Evolutionary conservation across 768 basidiomycete genomes (phyloP).

Genomic region (Leccinum longicurvipes): DNA sequence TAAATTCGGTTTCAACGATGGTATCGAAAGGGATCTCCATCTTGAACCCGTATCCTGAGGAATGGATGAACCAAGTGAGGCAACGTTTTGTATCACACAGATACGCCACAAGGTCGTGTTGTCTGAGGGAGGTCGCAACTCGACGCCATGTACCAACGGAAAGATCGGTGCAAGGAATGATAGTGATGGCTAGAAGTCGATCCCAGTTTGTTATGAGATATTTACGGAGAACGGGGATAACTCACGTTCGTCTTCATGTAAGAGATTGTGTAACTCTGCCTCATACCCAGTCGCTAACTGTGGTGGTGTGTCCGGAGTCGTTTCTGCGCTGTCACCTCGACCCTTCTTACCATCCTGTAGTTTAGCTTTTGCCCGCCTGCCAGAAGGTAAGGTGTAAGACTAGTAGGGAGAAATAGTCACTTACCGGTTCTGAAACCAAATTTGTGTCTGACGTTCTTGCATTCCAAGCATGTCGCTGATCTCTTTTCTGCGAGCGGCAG

Average conservation of each 20-base stretch:
- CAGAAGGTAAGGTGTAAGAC: background rate
- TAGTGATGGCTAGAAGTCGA: slow-evolving; percentile 52
- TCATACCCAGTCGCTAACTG: slow-evolving; percentile 51
- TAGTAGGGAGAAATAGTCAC: background rate
- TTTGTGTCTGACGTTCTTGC: slow-evolving; percentile 85
- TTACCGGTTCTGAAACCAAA: slow-evolving; percentile 85
- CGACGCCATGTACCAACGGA: slow-evolving; percentile 79
- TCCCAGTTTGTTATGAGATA: background rate
- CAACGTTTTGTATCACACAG: slow-evolving; percentile 63
- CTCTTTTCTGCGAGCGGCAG: slow-evolving; percentile 65
- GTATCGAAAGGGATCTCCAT: slow-evolving; percentile 76
- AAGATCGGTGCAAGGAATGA: slow-evolving; percentile 74
- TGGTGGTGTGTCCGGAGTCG: slow-evolving; percentile 49
- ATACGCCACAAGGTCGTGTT: slow-evolving; percentile 73
- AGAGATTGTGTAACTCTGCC: slow-evolving; percentile 56
- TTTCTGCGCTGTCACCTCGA: slow-evolving; percentile 32
- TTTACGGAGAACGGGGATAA: slow-evolving; percentile 2
- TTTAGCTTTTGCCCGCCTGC: slow-evolving; percentile 80
- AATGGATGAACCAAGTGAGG: slow-evolving; percentile 78
- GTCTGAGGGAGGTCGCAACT: slow-evolving; percentile 50
- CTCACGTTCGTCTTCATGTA: slow-evolving; percentile 79
- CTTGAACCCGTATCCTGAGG: slow-evolving; percentile 72
- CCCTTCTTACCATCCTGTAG: slow-evolving; percentile 58
- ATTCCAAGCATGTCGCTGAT: slow-evolving; percentile 74
- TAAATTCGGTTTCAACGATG: slow-evolving; percentile 57